Evolutionary conservation across 768 basidiomycete genomes (phyloP), one percentile per base, ranked within the genome.

Genomic region (Auriscalpium vulgare): DNA sequence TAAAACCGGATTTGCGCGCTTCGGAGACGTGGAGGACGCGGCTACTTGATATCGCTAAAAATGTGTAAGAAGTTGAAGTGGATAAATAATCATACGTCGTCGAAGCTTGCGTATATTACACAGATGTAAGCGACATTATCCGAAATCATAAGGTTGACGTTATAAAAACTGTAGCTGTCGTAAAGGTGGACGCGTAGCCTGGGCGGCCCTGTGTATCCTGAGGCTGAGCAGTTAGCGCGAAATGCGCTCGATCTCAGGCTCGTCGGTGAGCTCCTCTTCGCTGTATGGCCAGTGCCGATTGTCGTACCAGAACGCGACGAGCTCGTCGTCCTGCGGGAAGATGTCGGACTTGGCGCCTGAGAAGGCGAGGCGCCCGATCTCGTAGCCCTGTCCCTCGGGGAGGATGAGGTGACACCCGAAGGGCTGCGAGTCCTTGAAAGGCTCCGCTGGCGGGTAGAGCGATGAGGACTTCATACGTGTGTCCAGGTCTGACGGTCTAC

Each of bases 261-360:
- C 37, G 29, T 47, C 50, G 17, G 37, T 29, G 11, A 59, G 14
- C 16, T 62, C 60, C 2, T 53, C 45, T 10, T 60, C 53, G 40
- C 54, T 46, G n/a, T 61, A 61, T 16, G 34, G 54, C 37, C n/a
- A 51, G 35, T 56, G 50, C 14, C 60, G 60, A 21, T 50, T 47
- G 43, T 62, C 60, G 37, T 60, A 62, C 60, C 60, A 62, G 38
- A 62, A 55, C 1, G 59, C 60, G 43, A 62, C 45, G 17, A 62
- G 52, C 29, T 62, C 60, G 11, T 62, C 60, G 21, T 45, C 47
- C 7, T 59, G 38, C 13, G 60, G 58, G 50, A 62, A 62, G 10
- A 47, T 9, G 17, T 44, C 37, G 29, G 60, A 62, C 54, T 59
- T 54, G 4, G 46, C 14, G 13, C 53, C 60, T 16, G 60, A 62